Evolutionary conservation across 441 rosid genomes (phyloP).

Genomic region (Metrosideros polymorpha): DNA sequence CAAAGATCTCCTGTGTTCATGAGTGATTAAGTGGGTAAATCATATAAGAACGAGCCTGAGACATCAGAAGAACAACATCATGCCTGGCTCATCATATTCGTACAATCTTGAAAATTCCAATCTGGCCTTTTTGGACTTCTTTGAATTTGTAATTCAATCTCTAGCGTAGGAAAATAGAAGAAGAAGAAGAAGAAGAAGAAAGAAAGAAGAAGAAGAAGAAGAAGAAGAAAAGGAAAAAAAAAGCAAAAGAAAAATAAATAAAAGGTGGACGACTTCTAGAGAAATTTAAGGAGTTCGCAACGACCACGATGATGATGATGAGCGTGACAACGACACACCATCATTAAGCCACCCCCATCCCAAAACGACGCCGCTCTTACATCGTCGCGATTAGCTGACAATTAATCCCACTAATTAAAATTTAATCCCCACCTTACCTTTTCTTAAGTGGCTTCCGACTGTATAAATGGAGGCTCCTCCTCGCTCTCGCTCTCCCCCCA

Average conservation of each 20-base stretch:
- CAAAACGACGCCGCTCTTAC: not conserved
- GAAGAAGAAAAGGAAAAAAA: accelerated
- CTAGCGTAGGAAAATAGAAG: too few relatives aligned
- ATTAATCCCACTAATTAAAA: not conserved
- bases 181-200: not conserved
- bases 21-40: not conserved
- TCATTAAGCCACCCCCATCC: not conserved
- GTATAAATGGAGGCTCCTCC: not conserved
- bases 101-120: not conserved
- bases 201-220: not conserved
- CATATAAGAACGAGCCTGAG: not conserved
- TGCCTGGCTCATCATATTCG: not conserved
- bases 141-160: not conserved
- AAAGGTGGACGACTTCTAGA: not conserved
- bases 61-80: not conserved
- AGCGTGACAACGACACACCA: not conserved
- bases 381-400: not conserved
- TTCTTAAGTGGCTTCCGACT: too few relatives aligned
- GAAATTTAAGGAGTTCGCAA: not conserved
- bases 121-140: not conserved
- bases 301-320: not conserved
- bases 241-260: not conserved
- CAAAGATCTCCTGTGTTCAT: not conserved
- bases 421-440: not conserved
- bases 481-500: not conserved